These are phyloP conservation scores for Kondoa subrosea DNA, from an alignment of 768 basidiomycete genomes.

Conservation along the genomic window DNA sequence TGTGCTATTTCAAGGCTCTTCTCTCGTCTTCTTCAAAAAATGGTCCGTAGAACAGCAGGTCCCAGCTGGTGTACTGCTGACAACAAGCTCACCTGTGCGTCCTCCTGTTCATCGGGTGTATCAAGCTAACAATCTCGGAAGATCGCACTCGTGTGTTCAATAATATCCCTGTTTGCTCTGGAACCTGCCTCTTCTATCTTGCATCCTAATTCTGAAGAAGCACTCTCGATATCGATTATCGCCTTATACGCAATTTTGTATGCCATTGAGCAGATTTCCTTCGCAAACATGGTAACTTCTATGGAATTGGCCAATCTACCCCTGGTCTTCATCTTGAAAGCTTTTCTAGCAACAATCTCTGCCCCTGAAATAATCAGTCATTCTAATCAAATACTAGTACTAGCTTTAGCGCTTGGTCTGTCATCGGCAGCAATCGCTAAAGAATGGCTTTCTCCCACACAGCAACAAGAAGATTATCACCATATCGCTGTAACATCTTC, in stretches of 20 bases:
- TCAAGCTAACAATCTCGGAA: background rate
- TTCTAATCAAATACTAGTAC: background rate
- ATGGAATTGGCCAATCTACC: background rate
- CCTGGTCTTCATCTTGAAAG: background rate
- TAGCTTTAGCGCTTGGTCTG: background rate
- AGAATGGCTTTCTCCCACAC: background rate
- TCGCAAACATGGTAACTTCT: background rate
- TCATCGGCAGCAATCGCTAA: background rate
- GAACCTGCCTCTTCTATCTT: background rate
- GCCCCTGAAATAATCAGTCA: background rate
- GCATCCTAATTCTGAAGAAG: background rate
- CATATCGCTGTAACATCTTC: background rate
- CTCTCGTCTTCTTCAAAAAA: background rate
- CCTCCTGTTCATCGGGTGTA: background rate
- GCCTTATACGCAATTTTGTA: background rate
- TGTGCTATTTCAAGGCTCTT: background rate
- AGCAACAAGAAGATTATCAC: background rate
- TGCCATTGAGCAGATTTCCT: background rate
- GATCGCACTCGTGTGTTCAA: background rate
- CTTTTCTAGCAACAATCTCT: background rate
- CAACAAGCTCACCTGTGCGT: background rate
- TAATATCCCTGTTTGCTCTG: background rate
- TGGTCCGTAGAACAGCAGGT: background rate
- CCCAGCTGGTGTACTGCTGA: background rate
- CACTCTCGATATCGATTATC: background rate